Evolutionary conservation across 768 basidiomycete genomes (phyloP).

Genomic region (Kwoniella sp.): DNA sequence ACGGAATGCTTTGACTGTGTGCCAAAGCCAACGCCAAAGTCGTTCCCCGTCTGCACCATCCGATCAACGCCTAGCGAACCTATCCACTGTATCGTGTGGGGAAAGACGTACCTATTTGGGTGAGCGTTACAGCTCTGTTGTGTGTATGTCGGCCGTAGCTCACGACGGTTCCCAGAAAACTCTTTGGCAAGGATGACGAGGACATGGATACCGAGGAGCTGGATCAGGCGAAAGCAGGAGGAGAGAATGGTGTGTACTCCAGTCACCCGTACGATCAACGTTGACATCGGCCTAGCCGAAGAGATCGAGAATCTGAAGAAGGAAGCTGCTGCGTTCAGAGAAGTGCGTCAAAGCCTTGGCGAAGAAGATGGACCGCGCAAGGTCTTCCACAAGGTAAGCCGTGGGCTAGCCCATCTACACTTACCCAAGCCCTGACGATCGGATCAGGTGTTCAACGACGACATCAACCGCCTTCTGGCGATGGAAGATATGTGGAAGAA

Average conservation of each 20-base stretch:
- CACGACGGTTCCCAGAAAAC: conserved; percentile 58
- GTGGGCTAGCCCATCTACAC: neutral
- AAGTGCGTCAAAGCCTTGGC: conserved; percentile 68
- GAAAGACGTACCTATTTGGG: conserved; percentile 93
- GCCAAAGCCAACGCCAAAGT: conserved; percentile 86
- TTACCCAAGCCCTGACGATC: neutral
- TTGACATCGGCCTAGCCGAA: conserved; percentile 57
- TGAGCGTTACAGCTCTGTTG: conserved; percentile 51
- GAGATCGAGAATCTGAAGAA: conserved; percentile 86
- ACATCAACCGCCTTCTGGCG: conserved; percentile 78
- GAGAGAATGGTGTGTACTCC: conserved; percentile 89
- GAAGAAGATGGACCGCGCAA: conserved; percentile 59
- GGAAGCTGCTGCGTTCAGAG: conserved; percentile 80
- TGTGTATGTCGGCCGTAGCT: neutral
- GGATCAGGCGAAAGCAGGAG: conserved; percentile 84
- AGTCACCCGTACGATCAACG: no score
- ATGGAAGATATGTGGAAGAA: conserved; percentile 97
- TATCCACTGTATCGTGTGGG: conserved; percentile 99
- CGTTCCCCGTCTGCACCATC: conserved; percentile 96
- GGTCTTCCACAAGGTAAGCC: conserved; percentile 75
- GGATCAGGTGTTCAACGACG: conserved; percentile 73
- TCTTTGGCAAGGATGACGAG: conserved; percentile 83
- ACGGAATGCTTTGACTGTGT: conserved; percentile 96
- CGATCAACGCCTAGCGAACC: conserved; percentile 94
- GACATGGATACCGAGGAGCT: conserved; percentile 71